Conservation (phyloP, 352 stramenopile species). For the Phytophthora multivora region DNA sequence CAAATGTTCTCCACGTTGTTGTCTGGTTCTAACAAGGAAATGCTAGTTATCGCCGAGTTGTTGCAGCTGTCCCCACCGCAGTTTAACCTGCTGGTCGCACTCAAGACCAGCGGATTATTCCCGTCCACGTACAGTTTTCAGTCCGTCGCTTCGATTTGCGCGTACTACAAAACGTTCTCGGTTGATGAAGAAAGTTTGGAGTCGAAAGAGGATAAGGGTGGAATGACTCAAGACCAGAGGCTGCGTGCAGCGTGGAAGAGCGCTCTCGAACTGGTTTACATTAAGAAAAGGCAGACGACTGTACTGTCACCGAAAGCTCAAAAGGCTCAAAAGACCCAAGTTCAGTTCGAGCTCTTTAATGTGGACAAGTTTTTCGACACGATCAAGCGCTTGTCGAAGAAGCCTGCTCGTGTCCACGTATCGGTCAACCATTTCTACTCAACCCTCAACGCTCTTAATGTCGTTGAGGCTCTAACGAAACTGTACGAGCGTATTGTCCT, state of each 20-base stretch:
- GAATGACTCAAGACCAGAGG: conserved; percentile 27
- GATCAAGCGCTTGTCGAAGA: conserved; percentile 54
- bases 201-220: conserved; percentile 17
- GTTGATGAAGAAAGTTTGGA: conserved; percentile 40
- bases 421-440: conserved; percentile 62
- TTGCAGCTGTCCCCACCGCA: conserved; percentile 56
- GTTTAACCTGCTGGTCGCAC: conserved; percentile 68
- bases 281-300: conserved; percentile 50
- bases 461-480: conserved; percentile 65
- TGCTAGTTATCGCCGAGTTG: conserved; percentile 54
- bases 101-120: conserved; percentile 55
- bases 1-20: conserved; percentile 47
- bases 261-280: conserved; percentile 64
- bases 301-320: conserved; percentile 13
- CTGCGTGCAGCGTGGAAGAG: conserved; percentile 54
- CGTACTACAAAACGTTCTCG: conserved; percentile 65
- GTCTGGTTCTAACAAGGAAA: conserved; percentile 43
- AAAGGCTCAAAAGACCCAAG: conserved; percentile 6
- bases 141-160: conserved; percentile 56
- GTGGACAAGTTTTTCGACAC: conserved; percentile 58
- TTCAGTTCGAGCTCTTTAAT: conserved; percentile 64
- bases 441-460: conserved; percentile 55
- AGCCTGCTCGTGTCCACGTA: conserved; percentile 54
- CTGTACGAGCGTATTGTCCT: conserved; percentile 68
- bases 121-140: conserved; percentile 53